Conservation (phyloP, 352 stramenopile species). For the Pythium myriotylum region DNA sequence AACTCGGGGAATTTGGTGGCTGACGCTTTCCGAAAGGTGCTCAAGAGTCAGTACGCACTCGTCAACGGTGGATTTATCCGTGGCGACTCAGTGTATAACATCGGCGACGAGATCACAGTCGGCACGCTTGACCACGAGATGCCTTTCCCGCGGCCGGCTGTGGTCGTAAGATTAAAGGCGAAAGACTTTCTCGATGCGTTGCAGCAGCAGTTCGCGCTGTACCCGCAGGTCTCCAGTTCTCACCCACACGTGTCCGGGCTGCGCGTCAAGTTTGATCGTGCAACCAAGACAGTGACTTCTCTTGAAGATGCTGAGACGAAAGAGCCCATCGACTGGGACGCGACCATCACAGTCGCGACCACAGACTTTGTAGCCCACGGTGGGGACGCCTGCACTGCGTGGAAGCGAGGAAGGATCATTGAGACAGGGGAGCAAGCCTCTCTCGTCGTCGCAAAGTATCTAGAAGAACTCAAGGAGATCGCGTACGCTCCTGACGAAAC, state of each 20-base stretch:
- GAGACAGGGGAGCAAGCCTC: constrained; percentile 35
- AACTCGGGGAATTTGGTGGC: constrained; percentile 79
- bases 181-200: constrained; percentile 67
- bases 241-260: constrained; percentile 69
- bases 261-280: constrained; percentile 36
- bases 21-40: constrained; percentile 69
- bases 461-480: constrained; percentile 43
- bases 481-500: constrained; percentile 34
- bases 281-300: constrained; percentile 31
- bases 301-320: constrained; percentile 46
- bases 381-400: constrained; percentile 73
- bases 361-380: constrained; percentile 80
- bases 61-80: constrained; percentile 91
- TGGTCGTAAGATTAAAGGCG: constrained; percentile 64
- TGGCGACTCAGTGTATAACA: constrained; percentile 71
- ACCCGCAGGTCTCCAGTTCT: constrained; percentile 32
- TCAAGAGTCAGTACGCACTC: constrained; percentile 65
- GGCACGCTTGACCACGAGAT: constrained; percentile 82
- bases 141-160: constrained; percentile 73
- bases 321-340: constrained; percentile 46
- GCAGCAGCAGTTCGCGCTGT: constrained; percentile 63
- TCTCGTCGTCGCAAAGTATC: constrained; percentile 40
- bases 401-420: constrained; percentile 59
- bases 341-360: constrained; percentile 64
- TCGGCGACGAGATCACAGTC: constrained; percentile 63